Evolutionary conservation across 192 early-diverging fungal species (phyloP).

Genomic region (Gonapodya prolifera): DNA sequence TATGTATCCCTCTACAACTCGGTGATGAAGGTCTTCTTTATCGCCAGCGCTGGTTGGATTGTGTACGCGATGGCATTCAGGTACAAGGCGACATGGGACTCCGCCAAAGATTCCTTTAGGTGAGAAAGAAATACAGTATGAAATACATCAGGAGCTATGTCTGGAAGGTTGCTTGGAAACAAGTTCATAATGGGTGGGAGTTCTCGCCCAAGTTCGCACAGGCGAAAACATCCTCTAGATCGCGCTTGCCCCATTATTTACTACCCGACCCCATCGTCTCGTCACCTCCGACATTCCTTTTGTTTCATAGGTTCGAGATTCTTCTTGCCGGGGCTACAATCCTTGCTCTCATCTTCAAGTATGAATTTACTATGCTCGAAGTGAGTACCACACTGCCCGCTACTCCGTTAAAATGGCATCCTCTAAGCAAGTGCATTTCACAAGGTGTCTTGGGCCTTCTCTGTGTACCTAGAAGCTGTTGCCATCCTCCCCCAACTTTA

Average conservation of each 20-base stretch:
- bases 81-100: slow-evolving; percentile 87
- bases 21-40: slow-evolving; percentile 92
- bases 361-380: slow-evolving; percentile 54
- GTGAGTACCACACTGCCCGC: slow-evolving; percentile 25
- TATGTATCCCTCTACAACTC: slow-evolving; percentile 77
- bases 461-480: slow-evolving; percentile 88
- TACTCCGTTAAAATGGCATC: slow-evolving; percentile 3
- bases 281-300: too few species aligned
- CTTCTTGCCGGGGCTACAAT: slow-evolving; percentile 56
- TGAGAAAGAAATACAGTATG: background rate
- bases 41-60: slow-evolving; percentile 70
- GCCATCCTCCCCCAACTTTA: slow-evolving; percentile 98
- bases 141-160: too few species aligned
- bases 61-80: slow-evolving; percentile 76
- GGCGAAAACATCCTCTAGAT: too few species aligned
- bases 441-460: slow-evolving; percentile 93
- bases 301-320: slow-evolving; percentile 53
- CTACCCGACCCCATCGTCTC: too few species aligned
- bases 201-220: too few species aligned
- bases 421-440: slow-evolving; percentile 4
- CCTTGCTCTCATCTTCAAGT: slow-evolving; percentile 62
- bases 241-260: too few species aligned
- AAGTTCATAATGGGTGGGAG: too few species aligned
- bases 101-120: slow-evolving; percentile 70
- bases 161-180: too few species aligned